Evolutionary conservation across 2,329 filamentous ascomycete genomes (phyloP), one percentile per base, ranked within the genome.

Genomic region (Sporothrix mexicana): DNA sequence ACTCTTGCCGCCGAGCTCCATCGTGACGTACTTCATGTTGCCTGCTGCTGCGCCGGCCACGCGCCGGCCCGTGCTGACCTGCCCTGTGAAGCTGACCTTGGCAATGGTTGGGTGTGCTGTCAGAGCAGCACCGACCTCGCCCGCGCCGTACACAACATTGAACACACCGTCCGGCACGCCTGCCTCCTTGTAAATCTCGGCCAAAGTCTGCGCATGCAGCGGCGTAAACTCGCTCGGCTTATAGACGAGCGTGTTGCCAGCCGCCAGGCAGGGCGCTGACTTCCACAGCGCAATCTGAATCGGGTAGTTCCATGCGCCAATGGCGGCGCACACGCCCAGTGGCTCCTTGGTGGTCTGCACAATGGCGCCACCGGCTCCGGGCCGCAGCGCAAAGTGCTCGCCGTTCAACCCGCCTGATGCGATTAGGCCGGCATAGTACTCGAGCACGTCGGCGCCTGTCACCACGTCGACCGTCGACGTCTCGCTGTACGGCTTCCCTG

Each of bases 401-500:
- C 75, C 74, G 69, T 76, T 76, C 64, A 76, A 73, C 6, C 74
- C 75, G 51, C 74, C 75, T 12, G 74, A 75, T 2, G 74, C 64
- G 30, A 79, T 80, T 79, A 82, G 81, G 2, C 80, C 80, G 5
- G 78, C 79, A 64, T 77, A 79, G 75, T 79, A 79, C 20, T 91
- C 92, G 70, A 77, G 74, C 41, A 74, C 76, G 47, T 77, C 75
- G 57, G 76, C 76, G 51, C 74, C 75, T 0, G 75, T 76, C 12
- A 91, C 87, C 25, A 97, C 86, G 79, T 97, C 94, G 41, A 97
- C 93, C 0, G 91, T 90, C 70, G 91, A 93, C 2, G 94, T 97
- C 82, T 97, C 94, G 3, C 91, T 92, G 81, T 88, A 95, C 8
- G 94, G 89, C 81, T 97, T 97, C 79, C 94, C 94, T 0, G 94